phyloP scores from a whole-genome alignment of 1,284 basidiomycete species.

The Hypsizygus ulmarius region DNA sequence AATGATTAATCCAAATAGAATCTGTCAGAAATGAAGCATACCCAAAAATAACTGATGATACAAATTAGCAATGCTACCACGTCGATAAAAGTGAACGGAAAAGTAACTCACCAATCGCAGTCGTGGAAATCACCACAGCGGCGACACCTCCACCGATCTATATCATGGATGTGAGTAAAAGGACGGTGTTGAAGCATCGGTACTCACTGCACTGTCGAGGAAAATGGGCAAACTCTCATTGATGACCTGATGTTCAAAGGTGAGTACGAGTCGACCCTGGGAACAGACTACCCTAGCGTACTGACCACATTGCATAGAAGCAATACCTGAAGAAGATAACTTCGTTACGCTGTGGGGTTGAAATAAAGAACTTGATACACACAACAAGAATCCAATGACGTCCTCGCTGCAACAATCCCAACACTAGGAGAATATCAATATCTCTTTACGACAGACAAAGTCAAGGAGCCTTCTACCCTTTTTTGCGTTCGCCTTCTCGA shows the following conservation, averaged over 20 bases:
- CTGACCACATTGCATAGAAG: constrained; percentile 83
- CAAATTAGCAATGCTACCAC: constrained; percentile 5
- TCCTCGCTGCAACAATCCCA: constrained; percentile 76
- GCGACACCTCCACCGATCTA: constrained; percentile 68
- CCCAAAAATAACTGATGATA: constrained; percentile 73
- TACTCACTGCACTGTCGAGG: constrained; percentile 78
- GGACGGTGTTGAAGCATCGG: background rate
- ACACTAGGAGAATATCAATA: constrained; percentile 42
- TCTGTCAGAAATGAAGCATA: constrained; percentile 37
- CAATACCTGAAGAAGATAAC: constrained; percentile 54
- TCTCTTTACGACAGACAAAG: background rate
- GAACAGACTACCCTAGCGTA: constrained; percentile 7
- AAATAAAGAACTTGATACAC: constrained; percentile 27
- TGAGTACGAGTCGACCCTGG: background rate
- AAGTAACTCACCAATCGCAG: constrained; percentile 65
- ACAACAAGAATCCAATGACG: constrained; percentile 95
- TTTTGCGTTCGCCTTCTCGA: constrained; percentile 67
- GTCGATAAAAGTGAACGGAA: background rate
- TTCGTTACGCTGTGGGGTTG: background rate
- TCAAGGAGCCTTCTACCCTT: constrained; percentile 47
- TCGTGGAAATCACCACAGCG: constrained; percentile 82
- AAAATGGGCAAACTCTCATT: constrained; percentile 95
- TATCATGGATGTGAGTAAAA: background rate
- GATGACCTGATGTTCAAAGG: constrained; percentile 55
- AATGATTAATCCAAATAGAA: background rate